Percentiles rank a stretch among this genome's conserved stretches.
Conservation (phyloP, 1,284 basidiomycete species). For the Trametes sp. region DNA sequence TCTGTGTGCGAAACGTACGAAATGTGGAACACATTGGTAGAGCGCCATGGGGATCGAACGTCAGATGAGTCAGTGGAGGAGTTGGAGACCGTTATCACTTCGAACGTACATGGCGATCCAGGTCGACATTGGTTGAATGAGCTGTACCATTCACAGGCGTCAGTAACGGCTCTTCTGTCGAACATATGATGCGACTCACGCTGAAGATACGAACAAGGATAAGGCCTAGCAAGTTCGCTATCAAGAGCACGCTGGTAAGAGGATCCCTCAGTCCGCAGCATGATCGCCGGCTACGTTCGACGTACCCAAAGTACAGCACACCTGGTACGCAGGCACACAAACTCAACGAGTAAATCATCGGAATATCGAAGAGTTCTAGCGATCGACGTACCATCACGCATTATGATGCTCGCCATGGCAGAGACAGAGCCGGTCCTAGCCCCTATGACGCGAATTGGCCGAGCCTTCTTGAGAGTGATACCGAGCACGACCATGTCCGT, state of each 20-base stretch:
- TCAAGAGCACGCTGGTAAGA: background rate
- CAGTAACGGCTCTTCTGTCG: background rate
- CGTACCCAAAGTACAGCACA: background rate
- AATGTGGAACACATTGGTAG: too few species aligned
- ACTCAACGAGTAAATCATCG: background rate
- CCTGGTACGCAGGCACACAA: background rate
- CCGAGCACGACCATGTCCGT: conserved; percentile 15
- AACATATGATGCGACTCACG: too few species aligned
- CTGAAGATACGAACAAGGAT: background rate
- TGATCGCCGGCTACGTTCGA: too few species aligned
- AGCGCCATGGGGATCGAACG: too few species aligned
- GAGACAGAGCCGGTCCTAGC: background rate
- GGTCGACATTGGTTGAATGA: conserved; percentile 18
- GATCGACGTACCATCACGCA: background rate
- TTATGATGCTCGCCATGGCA: background rate
- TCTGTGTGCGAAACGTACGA: background rate
- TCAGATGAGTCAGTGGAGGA: background rate
- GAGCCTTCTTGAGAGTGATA: conserved; percentile 11
- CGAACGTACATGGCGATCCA: conserved; percentile 19
- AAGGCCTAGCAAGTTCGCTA: background rate
- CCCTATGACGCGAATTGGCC: background rate
- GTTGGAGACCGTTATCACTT: background rate
- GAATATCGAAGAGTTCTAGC: background rate
- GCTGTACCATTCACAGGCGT: background rate
- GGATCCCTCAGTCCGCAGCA: background rate